Base-by-base conservation (phyloP, 805 yeast species). In the Cyberlindnera euphorbiiphila region DNA sequence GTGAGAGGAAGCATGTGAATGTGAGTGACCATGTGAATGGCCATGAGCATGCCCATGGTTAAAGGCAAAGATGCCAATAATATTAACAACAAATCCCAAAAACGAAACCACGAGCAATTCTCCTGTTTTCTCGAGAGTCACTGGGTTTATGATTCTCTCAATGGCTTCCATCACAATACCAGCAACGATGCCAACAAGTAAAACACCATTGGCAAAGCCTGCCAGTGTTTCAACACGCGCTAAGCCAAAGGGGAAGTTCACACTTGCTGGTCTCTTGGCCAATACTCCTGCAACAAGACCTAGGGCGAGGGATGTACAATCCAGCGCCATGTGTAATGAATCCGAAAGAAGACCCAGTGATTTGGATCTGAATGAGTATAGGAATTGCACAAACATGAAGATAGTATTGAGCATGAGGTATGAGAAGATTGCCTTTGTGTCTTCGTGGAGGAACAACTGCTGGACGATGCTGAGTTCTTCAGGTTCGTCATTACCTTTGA, bases 301-400 rank as follows among this genome's bases (percentile, higher is more conserved):
- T 21, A 93, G 73, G 3, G 93, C 78, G 38, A 93, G 66, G 0
- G 98, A 94, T 0, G 87, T 73, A 59, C 98, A 93, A 60, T 93
- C 99, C 39, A 93, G 68, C 3, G 95, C 84, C 99, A 93, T 93
- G 60, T 93, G 99, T 36, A 93, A 69, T 1, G 96, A 87, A 56
- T 93, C 99, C 14, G 96, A 87, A 36, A 93, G 61, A 17, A 93
- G 67, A 9, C 98, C 97, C 31, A 93, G 65, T 0, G 98, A 91
- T 54, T 85, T 89, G 2, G 98, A 88, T 44, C 95, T 72, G 62
- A 93, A 83, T 1, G 98, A 89, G 59, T 93, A 93, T 9, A 93
- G 64, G 47, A 93, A 69, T 64, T 93, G 99, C 27, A 93, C 80
- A 53, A 93, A 77, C 99, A 93, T 93, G 63, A 93, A 93, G 3